Evolutionary conservation across 331 rosid species (phyloP), one percentile per base, ranked within the genome.

Genomic region (Acacia pycnantha): DNA sequence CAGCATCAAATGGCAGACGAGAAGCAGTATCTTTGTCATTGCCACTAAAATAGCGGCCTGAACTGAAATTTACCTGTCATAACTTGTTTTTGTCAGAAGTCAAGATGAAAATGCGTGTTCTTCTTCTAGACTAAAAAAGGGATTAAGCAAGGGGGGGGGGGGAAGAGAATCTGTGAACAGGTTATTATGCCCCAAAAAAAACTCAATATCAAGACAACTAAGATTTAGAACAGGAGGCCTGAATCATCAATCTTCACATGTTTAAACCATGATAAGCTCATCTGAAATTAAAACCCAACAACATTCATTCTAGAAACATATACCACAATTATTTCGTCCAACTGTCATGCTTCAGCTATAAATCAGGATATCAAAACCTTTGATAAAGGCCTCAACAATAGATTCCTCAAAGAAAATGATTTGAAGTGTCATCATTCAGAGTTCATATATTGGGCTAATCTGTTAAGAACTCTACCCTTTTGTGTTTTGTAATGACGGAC

Each of bases 31-130:
- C 94, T 77, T 77, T 80, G 87, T 74, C 79, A 73, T 76, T 83
- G 62, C 92, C 93, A 76, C 88, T 85, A 74, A 95, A 95, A 88
- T 95, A 95, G 74, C 90, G 89, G 51, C 99, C 99, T 46, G 99
- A 95, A 88, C 99, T 93, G 88, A 93, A 95, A 84, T 95, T 95
- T 82, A 95, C 99, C 99, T 95, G 80, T 71, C 76, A 84, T 82
- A 31, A 77, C 71, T 81, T 31, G 29, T 66, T 79, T 68, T 62
- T 71, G 86, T 89, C 40, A 89, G 83, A 78, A 83, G 40, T 81
- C 41, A 73, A 73, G 26, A 77, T 61, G n/a, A 24, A 68, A 50
- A 77, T 61, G 46, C 6, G 22, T 12, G 67, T 47, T 71, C 24
- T 44, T 67, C 73, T 81, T 61, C 11, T 27, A 71, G 62, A 83